Evolutionary conservation across 805 yeast species (phyloP).

Genomic region (Nakazawaea siamensis): DNA sequence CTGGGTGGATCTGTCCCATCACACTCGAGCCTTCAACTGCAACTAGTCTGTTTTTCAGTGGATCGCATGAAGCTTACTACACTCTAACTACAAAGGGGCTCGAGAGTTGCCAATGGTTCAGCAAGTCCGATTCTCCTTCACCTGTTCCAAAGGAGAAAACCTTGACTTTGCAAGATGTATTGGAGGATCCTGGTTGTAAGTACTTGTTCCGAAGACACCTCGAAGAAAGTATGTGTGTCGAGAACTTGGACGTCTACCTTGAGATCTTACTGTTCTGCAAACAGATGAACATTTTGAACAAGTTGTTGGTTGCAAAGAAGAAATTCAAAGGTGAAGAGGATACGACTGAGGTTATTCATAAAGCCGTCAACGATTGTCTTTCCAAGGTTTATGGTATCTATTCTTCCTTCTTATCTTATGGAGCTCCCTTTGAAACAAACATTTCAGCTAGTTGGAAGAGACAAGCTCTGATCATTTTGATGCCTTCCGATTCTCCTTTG

Average conservation of each 20-base stretch:
- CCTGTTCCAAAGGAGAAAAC: background rate
- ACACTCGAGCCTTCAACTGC: slow-evolving; percentile 26
- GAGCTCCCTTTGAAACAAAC: slow-evolving; percentile 65
- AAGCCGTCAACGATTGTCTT: no score
- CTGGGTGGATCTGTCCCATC: slow-evolving; percentile 40
- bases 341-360: no score
- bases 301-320: slow-evolving; percentile 19
- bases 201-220: slow-evolving; percentile 61
- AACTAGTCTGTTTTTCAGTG: slow-evolving; percentile 18
- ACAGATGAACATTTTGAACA: slow-evolving; percentile 34
- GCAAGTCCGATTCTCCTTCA: background rate
- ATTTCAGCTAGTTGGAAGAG: slow-evolving; percentile 48
- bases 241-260: slow-evolving; percentile 65
- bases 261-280: slow-evolving; percentile 44
- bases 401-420: slow-evolving; percentile 53
- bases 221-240: slow-evolving; percentile 57
- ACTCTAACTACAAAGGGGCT: slow-evolving; percentile 25
- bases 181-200: slow-evolving; percentile 71
- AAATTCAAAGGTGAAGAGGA: background rate
- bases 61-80: slow-evolving; percentile 32
- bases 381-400: slow-evolving; percentile 28
- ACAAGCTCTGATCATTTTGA: slow-evolving; percentile 30
- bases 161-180: slow-evolving; percentile 28
- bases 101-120: background rate
- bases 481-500: slow-evolving; percentile 29